Conservation (phyloP, 2,329 filamentous ascomycete species). For the Graphiopsis chlorocephala region DNA sequence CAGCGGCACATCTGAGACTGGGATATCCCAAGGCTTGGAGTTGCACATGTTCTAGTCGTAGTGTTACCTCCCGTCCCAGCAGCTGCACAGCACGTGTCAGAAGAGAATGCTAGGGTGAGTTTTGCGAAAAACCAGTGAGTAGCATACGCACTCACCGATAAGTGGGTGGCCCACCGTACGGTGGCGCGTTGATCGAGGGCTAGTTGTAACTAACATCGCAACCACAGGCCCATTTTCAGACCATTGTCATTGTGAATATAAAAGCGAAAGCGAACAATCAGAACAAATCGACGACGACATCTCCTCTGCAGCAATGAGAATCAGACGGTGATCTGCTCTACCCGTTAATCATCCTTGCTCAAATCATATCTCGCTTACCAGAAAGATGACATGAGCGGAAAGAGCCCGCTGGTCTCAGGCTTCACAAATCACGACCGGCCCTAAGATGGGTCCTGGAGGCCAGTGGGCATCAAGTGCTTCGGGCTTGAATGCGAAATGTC, state of each 20-base stretch:
- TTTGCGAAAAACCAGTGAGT: not conserved
- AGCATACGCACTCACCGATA: not conserved
- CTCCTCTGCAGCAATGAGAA: not conserved
- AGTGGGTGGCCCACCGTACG: not conserved
- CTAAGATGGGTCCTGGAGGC: not conserved
- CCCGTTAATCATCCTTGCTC: not conserved
- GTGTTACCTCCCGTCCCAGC: not conserved
- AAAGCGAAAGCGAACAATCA: not conserved
- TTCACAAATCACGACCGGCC: not conserved
- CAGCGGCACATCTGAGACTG: not conserved
- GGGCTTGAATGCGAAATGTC: not conserved
- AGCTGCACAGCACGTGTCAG: not conserved
- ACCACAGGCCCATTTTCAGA: not conserved
- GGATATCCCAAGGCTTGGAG: not conserved
- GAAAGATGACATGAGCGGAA: not conserved
- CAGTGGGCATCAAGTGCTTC: not conserved
- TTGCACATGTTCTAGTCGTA: not conserved
- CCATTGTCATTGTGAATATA: not conserved
- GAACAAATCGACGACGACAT: not conserved
- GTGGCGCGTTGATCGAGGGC: not conserved
- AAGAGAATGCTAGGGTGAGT: not conserved
- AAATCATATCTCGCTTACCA: not conserved
- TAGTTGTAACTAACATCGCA: not conserved
- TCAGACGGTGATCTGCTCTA: not conserved
- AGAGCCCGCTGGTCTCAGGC: not conserved